Evolutionary conservation across 140 eudicot genomes (phyloP).

Genomic region (Ambrosia hybrid): DNA sequence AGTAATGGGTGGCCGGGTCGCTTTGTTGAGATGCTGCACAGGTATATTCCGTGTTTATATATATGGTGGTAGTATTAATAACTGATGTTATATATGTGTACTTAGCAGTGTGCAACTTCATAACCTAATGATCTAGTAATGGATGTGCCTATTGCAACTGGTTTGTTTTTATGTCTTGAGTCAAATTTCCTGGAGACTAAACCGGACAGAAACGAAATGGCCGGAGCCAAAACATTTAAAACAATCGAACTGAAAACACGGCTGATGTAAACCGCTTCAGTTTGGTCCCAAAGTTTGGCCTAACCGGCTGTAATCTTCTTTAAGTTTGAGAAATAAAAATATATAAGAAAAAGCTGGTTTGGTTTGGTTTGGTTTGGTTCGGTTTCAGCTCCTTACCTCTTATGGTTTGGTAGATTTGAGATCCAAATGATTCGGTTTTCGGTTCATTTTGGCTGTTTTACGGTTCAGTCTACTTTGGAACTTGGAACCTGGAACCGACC

Average conservation of each 20-base stretch:
- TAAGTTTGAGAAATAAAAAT: background rate
- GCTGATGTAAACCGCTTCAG: background rate
- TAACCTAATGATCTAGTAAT: constrained; percentile 17
- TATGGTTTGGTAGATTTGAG: background rate
- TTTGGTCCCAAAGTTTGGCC: background rate
- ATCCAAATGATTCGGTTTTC: background rate
- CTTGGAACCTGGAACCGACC: too few species aligned
- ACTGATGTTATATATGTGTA: constrained; percentile 1
- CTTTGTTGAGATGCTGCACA: constrained; percentile 1
- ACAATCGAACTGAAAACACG: background rate
- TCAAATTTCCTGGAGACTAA: background rate
- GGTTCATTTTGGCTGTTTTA: background rate
- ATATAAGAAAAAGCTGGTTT: background rate
- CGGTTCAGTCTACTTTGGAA: too few species aligned
- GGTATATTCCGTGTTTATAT: background rate
- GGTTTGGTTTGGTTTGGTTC: background rate
- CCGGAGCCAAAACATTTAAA: background rate
- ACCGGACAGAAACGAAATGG: background rate
- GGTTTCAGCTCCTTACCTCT: too few species aligned
- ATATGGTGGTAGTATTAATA: background rate
- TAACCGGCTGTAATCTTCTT: background rate
- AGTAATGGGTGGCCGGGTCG: background rate
- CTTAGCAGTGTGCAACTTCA: constrained; percentile 11
- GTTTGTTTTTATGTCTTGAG: background rate
- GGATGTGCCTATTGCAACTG: constrained; percentile 5